Evolutionary conservation across 2,329 filamentous ascomycete species (phyloP), one percentile per base, ranked within the genome.

Genomic region (Neurospora sp.): DNA sequence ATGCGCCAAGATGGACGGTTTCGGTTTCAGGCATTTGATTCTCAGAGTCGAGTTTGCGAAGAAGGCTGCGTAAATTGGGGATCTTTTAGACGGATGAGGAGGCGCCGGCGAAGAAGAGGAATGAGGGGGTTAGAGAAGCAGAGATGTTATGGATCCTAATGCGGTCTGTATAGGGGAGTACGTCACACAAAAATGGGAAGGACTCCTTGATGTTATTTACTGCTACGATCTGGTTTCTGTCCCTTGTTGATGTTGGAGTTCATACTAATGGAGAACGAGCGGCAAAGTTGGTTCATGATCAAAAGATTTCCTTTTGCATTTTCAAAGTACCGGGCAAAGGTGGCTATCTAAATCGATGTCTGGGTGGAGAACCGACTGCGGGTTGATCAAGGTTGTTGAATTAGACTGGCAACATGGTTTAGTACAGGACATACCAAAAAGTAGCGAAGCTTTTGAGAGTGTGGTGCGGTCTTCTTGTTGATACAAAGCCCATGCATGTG

Each of bases 1-100:
- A 52, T 97, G 93, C 84, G 91, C 91, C 84, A 97, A 97, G 88
- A 95, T 99, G 93, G 96, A 99, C 82, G 96, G 96, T 78, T 97
- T 87, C 76, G 92, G 92, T 83, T 95, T 93, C 85, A 91, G 92
- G 81, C 92, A 96, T 84, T 85, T 96, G 77, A 96, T 96, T 80
- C 82, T 96, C 77, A 87, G 91, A 79, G 92, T 96, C 75, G 92
- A 96, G 84, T 96, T 96, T 82, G 92, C 92, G 75, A 96, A 95
- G 85, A 90, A 90, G 84, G 85, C 87, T 17, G 78, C 78, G 70
- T 83, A 81, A 72, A 66, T 38, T n/a, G 42, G 23, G 23, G 23
- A 23, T 58, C 46, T 58, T 58, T 3, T 28, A 58, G 46, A 17
- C 46, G 46, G 23, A 58, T 9, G 46, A 33, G 38, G n/a, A 66